Percentiles rank a stretch among this genome's conserved stretches.
Evolutionary conservation across 768 basidiomycete genomes (phyloP).

Genomic region (Mycena kentingensis): DNA sequence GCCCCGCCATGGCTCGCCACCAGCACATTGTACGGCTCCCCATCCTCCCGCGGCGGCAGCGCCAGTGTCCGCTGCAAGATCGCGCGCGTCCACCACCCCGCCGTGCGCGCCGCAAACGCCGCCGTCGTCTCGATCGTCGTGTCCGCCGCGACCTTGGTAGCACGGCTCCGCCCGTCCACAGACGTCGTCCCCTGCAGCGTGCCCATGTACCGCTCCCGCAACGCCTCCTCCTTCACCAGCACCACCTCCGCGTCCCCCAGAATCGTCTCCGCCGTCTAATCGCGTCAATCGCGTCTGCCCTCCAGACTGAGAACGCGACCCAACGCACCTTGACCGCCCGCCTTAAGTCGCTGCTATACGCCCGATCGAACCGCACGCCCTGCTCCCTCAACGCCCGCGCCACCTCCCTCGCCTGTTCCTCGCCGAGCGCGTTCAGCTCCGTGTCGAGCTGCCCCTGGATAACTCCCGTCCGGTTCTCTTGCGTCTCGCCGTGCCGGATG

Average conservation of each 20-base stretch:
- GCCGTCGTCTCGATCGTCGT: conserved; percentile 40
- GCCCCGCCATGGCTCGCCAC: conserved; percentile 69
- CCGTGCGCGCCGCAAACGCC: conserved; percentile 50
- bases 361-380: conserved; percentile 56
- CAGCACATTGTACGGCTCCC: conserved; percentile 46
- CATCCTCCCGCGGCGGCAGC: conserved; percentile 21
- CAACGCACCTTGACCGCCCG: conserved; percentile 64
- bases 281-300: not conserved
- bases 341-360: conserved; percentile 71
- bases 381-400: conserved; percentile 55
- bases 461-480: conserved; percentile 60
- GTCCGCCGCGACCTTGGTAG: conserved; percentile 26
- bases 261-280: conserved; percentile 69
- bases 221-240: conserved; percentile 44
- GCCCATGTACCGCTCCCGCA: conserved; percentile 73
- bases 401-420: conserved; percentile 57
- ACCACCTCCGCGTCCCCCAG: conserved; percentile 37
- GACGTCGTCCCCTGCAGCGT: conserved; percentile 52
- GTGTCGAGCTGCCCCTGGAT: conserved; percentile 81
- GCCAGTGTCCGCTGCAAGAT: conserved; percentile 36
- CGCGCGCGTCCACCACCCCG: conserved; percentile 61
- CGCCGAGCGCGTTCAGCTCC: conserved; percentile 60
- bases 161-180: conserved; percentile 12
- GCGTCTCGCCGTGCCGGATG: conserved; percentile 80
- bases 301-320: not conserved